Base-by-base conservation (phyloP, 2,329 filamentous ascomycete genomes). In the Neofusicoccum cordaticola region DNA sequence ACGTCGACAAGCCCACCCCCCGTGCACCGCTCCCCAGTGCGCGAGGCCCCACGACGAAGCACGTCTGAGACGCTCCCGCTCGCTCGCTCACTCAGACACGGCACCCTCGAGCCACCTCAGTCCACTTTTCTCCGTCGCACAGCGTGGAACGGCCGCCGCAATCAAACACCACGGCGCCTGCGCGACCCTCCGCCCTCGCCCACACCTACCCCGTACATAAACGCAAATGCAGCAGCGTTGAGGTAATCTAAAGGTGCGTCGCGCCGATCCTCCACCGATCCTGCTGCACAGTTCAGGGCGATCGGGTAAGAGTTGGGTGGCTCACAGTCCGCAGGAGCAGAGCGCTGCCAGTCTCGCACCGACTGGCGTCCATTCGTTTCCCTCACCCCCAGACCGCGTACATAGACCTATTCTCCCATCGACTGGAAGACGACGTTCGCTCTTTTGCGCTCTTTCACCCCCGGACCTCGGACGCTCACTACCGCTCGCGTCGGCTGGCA, bases 291-390 rank as follows among this genome's bases (percentile, higher is more conserved):
- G 48, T 53, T 53, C 48, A 53, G 61, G 61, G 48, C 61, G 48
- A 63, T 63, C 61, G 48, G 53, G 50, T 62, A 31, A 31, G 27
- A 31, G 27, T 31, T 31, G 27, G 27, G 27, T 31, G 4, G 31
- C 47, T 63, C n/a, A 53, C 41, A 22, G 22, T 31, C 50, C 41
- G 61, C 63, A 64, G 63, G 63, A 60, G 45, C 63, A 58, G 47
- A 44, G 45, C 45, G 63, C 53, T 71, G 74, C 73, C 74, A 75
- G 72, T 72, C 63, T 35, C 62, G 44, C 35, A 42, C 71, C 66
- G 61, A 69, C 73, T 75, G 75, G 76, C 75, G 75, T 78, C 77
- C 77, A 68, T 71, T 78, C 76, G 69, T 77, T 78, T 72, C 70
- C 67, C 67, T 61, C 42, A 66, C 69, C 68, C 63, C 61, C 63